These are phyloP conservation scores for Fraxinus sp. DNA, from an alignment of 305 asterid species.

Conservation along the genomic window DNA sequence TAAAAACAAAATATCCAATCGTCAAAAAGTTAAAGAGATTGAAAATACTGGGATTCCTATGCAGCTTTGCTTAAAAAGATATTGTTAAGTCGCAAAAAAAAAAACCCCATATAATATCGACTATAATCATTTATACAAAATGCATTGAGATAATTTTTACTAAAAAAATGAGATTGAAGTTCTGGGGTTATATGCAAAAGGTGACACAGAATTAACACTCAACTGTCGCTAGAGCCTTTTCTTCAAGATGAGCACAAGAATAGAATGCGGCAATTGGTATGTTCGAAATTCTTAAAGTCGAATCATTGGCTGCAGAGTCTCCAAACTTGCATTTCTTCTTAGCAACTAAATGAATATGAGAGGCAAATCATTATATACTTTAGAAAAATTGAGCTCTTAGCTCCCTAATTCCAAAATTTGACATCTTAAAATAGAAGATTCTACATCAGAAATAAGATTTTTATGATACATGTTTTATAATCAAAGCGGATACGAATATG, in stretches of 20 bases:
- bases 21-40: too few relatives aligned
- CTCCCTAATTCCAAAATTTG: background rate
- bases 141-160: background rate
- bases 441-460: background rate
- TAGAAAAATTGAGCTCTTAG: slow-evolving; percentile 1
- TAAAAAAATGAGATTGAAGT: background rate
- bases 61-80: too few relatives aligned
- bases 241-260: too few relatives aligned
- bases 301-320: slow-evolving; percentile 52
- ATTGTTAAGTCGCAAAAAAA: too few relatives aligned
- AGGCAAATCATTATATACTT: slow-evolving; percentile 38
- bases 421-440: background rate
- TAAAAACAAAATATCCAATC: too few relatives aligned
- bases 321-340: slow-evolving; percentile 49
- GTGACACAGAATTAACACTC: too few relatives aligned
- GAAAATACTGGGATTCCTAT: too few relatives aligned
- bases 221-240: too few relatives aligned
- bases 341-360: slow-evolving; percentile 14
- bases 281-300: slow-evolving; percentile 56
- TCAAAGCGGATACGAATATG: slow-evolving; percentile 52
- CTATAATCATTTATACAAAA: background rate
- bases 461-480: slow-evolving; percentile 4
- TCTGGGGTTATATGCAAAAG: background rate
- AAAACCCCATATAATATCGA: background rate
- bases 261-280: slow-evolving; percentile 70